phyloP scores from a whole-genome alignment of 371 early-diverging fungal species.

The Lichtheimia hyalospora region DNA sequence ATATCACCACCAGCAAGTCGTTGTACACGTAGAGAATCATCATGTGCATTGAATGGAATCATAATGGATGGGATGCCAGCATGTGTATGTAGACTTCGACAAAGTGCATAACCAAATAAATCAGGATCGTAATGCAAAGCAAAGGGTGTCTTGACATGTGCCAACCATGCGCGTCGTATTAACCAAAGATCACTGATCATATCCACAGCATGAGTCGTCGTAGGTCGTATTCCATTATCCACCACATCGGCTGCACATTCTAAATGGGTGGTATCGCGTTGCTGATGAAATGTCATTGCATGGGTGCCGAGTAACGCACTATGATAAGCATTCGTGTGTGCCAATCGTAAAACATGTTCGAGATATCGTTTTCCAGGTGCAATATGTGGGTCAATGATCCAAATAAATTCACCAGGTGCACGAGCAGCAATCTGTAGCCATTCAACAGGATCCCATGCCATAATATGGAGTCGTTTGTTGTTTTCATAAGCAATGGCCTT shows the following conservation, averaged over 20 bases:
- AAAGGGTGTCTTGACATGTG: not conserved
- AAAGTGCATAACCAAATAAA: constrained; percentile 24
- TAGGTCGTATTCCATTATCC: constrained; percentile 15
- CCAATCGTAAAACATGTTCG: constrained; percentile 44
- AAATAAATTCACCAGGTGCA: constrained; percentile 45
- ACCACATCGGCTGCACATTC: not conserved
- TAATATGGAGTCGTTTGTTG: constrained; percentile 26
- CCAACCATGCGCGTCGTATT: constrained; percentile 38
- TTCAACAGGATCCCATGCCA: constrained; percentile 26
- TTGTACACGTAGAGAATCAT: constrained; percentile 8
- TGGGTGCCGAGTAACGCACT: constrained; percentile 46
- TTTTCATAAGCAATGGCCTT: constrained; percentile 24
- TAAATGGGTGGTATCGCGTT: not conserved
- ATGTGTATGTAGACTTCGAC: constrained; percentile 19
- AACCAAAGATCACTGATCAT: constrained; percentile 39
- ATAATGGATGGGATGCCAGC: constrained; percentile 34
- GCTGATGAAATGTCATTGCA: constrained; percentile 12
- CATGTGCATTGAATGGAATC: constrained; percentile 31
- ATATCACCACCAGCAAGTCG: not conserved
- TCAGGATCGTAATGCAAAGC: not conserved
- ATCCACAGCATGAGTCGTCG: constrained; percentile 26
- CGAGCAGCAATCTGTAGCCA: constrained; percentile 43
- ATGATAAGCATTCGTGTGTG: constrained; percentile 42
- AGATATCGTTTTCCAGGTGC: constrained; percentile 48
- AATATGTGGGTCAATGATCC: constrained; percentile 48